Evolutionary conservation across 2,329 filamentous ascomycete genomes (phyloP).

Genomic region (Ophiostoma perfectum): DNA sequence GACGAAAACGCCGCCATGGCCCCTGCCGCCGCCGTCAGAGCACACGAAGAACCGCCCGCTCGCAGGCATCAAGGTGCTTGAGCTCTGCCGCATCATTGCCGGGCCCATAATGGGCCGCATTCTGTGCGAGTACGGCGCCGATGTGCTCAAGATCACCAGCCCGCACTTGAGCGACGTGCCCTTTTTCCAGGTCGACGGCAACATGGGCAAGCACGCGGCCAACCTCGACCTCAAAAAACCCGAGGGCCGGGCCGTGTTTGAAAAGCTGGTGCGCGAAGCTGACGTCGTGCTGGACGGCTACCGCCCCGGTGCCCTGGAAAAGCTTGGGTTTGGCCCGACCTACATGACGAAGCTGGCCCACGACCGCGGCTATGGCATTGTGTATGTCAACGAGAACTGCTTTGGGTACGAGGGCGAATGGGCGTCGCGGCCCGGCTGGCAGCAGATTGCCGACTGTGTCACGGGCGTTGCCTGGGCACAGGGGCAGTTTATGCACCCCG

Average conservation of each 20-base stretch:
- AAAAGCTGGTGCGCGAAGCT: conserved; percentile 39
- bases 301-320: conserved; percentile 40
- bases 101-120: conserved; percentile 41
- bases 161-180: conserved; percentile 40
- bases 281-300: conserved; percentile 53
- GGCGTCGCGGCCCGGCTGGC: conserved; percentile 44
- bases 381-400: conserved; percentile 48
- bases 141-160: conserved; percentile 43
- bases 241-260: conserved; percentile 50
- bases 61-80: conserved; percentile 46
- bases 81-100: conserved; percentile 45
- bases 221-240: conserved; percentile 42
- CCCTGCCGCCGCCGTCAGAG: conserved; percentile 33
- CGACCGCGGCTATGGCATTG: conserved; percentile 39
- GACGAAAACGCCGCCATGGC: conserved; percentile 43
- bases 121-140: conserved; percentile 42
- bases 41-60: conserved; percentile 33
- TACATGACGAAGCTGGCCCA: conserved; percentile 38
- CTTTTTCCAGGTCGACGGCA: conserved; percentile 39
- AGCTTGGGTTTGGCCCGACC: conserved; percentile 39
- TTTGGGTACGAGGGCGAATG: conserved; percentile 53
- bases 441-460: conserved; percentile 50
- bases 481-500: conserved; percentile 51
- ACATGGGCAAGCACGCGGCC: conserved; percentile 44
- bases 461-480: conserved; percentile 58